phyloP scores from a whole-genome alignment of 768 basidiomycete species.

The Leccinum variicolor region DNA sequence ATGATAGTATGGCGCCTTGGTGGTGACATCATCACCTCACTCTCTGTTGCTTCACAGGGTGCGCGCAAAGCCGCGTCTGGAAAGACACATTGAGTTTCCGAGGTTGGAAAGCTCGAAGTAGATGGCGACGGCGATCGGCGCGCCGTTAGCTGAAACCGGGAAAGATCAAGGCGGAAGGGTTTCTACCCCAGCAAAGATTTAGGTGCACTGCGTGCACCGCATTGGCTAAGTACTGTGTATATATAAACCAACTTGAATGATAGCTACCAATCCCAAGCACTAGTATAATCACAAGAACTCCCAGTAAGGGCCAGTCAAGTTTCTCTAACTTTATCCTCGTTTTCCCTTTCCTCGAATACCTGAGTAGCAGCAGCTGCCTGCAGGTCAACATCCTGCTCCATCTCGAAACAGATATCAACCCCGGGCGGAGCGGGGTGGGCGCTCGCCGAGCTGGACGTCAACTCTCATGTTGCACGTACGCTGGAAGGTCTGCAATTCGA shows the following conservation, averaged over 20 bases:
- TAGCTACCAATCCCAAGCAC: neutral
- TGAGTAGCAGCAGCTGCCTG: neutral
- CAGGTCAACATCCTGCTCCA: neutral
- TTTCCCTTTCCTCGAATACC: neutral
- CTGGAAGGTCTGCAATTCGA: neutral
- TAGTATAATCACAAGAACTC: neutral
- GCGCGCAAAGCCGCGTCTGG: slow-evolving; percentile 28
- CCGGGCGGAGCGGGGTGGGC: neutral
- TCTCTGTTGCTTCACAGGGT: slow-evolving; percentile 32
- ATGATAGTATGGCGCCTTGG: slow-evolving; percentile 60
- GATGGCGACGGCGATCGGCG: neutral
- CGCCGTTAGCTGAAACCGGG: neutral
- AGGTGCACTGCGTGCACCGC: neutral
- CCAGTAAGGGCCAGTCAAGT: neutral
- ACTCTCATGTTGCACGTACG: neutral
- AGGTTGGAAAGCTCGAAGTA: neutral
- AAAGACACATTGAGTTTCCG: slow-evolving; percentile 26
- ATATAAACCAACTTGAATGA: neutral
- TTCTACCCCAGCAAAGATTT: neutral
- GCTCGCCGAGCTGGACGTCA: neutral
- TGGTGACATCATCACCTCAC: slow-evolving; percentile 51
- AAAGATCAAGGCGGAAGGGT: neutral
- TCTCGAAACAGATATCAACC: neutral
- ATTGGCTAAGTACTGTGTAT: neutral
- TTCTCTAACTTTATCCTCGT: neutral